These are phyloP conservation scores for Ophiocordyceps unilateralis DNA, from an alignment of 2,329 filamentous ascomycete genomes.

Conservation along the genomic window DNA sequence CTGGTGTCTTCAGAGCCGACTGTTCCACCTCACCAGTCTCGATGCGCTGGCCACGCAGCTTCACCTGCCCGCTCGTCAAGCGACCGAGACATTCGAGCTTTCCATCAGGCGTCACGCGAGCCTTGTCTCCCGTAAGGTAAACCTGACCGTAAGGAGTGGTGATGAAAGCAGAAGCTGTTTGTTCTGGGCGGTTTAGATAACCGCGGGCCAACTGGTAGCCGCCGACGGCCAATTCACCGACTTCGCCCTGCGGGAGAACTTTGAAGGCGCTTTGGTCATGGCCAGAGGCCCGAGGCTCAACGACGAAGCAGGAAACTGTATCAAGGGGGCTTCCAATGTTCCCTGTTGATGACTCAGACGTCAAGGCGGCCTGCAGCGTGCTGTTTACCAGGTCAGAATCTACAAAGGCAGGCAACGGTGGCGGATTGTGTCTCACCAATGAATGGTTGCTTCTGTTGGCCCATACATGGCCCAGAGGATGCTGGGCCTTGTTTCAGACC, in stretches of 20 bases:
- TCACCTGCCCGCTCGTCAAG: conserved; percentile 66
- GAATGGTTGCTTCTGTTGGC: conserved; percentile 80
- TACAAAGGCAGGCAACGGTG: not conserved
- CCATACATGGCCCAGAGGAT: conserved; percentile 90
- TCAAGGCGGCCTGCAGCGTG: conserved; percentile 52
- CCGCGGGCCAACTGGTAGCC: conserved; percentile 63
- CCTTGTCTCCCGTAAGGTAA: conserved; percentile 78
- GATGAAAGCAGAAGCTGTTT: conserved; percentile 58
- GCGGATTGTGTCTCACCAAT: conserved; percentile 36
- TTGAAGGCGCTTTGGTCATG: conserved; percentile 17
- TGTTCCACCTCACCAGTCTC: conserved; percentile 68
- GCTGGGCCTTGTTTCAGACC: conserved; percentile 29
- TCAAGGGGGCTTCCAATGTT: conserved; percentile 66
- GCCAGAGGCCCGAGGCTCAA: conserved; percentile 25
- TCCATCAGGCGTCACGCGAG: conserved; percentile 47
- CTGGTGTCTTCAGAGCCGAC: conserved; percentile 40
- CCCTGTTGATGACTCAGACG: conserved; percentile 35
- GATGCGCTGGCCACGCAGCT: conserved; percentile 68
- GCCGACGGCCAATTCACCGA: conserved; percentile 68
- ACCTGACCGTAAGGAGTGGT: conserved; percentile 48
- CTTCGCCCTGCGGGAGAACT: conserved; percentile 45
- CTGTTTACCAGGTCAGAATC: conserved; percentile 17
- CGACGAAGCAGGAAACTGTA: conserved; percentile 63
- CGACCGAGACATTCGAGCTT: conserved; percentile 71
- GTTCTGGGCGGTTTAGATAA: conserved; percentile 66